Evolutionary conservation across 1,284 basidiomycete species (phyloP).

Genomic region (Puccinia polysora): DNA sequence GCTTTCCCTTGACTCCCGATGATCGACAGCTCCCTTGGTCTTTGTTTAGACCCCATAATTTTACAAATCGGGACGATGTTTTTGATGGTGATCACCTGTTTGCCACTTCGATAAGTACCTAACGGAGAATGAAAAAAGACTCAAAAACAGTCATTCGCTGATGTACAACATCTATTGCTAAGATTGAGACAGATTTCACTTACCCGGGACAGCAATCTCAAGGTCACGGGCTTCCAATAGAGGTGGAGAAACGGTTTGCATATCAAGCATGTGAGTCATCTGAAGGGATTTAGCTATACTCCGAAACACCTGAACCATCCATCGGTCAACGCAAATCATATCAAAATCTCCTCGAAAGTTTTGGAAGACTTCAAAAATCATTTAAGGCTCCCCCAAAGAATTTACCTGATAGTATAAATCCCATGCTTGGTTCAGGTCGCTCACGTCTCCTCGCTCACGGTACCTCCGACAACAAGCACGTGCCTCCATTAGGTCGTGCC

Average conservation of each 20-base stretch:
- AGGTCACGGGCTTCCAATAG: constrained; percentile 82
- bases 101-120: constrained; percentile 91
- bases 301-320: constrained; percentile 82
- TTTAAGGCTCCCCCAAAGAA: background rate
- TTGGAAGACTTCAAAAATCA: background rate
- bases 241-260: constrained; percentile 96
- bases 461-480: constrained; percentile 84
- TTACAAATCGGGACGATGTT: constrained; percentile 80
- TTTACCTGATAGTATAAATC: constrained; percentile 84
- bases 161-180: background rate
- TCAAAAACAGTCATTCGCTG: too few species aligned
- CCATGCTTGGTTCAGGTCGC: constrained; percentile 97
- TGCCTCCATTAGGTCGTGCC: constrained; percentile 88
- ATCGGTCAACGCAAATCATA: background rate
- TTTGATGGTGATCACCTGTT: constrained; percentile 74
- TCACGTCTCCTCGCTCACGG: constrained; percentile 77
- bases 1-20: constrained; percentile 89
- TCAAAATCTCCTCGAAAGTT: background rate
- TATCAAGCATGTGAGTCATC: constrained; percentile 80
- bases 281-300: constrained; percentile 93
- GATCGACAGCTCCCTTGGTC: constrained; percentile 81
- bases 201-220: constrained; percentile 89
- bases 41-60: constrained; percentile 97
- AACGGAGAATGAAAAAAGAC: background rate
- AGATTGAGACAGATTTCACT: constrained; percentile 44